Base-by-base conservation (phyloP, 495 filamentous ascomycete genomes). In the Cercophora samala region DNA sequence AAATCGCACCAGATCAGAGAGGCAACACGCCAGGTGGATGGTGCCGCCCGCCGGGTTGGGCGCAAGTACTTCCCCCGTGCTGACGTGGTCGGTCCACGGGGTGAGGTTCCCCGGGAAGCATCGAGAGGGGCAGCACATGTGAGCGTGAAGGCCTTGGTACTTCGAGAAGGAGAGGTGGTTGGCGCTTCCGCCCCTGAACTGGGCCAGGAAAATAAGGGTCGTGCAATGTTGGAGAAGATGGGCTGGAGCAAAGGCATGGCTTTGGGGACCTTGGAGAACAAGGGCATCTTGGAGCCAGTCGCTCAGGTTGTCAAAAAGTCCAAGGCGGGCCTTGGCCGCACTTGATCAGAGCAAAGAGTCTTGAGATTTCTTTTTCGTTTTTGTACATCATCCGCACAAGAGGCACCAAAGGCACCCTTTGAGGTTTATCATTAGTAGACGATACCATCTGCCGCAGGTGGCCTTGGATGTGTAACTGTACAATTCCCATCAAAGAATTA, bases 171-270 rank as follows among this genome's bases (percentile, higher is more conserved):
- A n/a, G 92, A 97, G 65, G 79, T 96, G 55, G 93, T 97, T 21
- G 95, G 94, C 54, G 91, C 84, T 13, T 84, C 86, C 37, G 95
- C 93, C 0, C 89, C 91, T 2, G 94, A 96, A 76, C 82, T 99
- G 25, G 91, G 92, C 1, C 81, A 78, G 3, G 92, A 91, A 59
- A 99, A 97, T 67, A 89, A 84, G 70, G 95, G 95, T 22, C 84
- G 92, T 55, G 88, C 87, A 3, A 92, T 99, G 90, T 75, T 99
- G 63, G 93, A 97, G 77, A 98, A 94, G 79, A 98, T 98, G 95
- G 95, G 95, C 19, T 99, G 96, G 92, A 90, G 84, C 66, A 88
- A 85, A 58, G 95, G 95, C 4, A 98, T 89, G 76, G 90, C 89
- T 6, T 82, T 99, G n/a, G 95, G 95, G 54, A 85, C 90, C 4